Percentiles rank a stretch among this genome's conserved stretches.
phyloP scores from a whole-genome alignment of 345 rosid genomes.

The Adansonia digitata region DNA sequence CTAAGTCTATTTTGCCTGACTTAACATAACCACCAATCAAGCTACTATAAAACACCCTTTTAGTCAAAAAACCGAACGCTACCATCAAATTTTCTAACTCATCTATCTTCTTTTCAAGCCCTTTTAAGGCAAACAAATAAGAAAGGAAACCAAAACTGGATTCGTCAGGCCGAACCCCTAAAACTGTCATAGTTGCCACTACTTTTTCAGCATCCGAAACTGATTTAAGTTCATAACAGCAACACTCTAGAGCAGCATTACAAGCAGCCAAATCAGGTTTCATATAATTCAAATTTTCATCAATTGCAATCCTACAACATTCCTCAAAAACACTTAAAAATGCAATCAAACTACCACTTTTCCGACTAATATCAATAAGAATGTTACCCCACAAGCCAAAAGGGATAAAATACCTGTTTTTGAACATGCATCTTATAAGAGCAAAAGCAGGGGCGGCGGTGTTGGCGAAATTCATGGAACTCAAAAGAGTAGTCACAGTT shows the following conservation, averaged over 20 bases:
- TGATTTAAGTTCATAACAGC: slow-evolving; percentile 56
- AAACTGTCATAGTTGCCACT: slow-evolving; percentile 62
- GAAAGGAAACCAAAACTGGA: slow-evolving; percentile 70
- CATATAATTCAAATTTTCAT: slow-evolving; percentile 69
- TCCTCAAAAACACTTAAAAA: slow-evolving; percentile 68
- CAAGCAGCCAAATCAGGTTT: slow-evolving; percentile 67
- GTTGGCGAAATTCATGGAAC: slow-evolving; percentile 53
- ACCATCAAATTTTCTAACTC: slow-evolving; percentile 61
- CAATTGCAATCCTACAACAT: slow-evolving; percentile 60
- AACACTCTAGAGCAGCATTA: slow-evolving; percentile 72
- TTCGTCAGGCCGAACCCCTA: slow-evolving; percentile 71
- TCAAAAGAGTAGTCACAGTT: slow-evolving; percentile 45
- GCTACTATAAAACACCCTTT: slow-evolving; percentile 35
- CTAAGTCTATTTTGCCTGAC: slow-evolving; percentile 52
- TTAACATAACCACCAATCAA: slow-evolving; percentile 72
- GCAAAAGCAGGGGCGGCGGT: slow-evolving; percentile 77
- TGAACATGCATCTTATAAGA: slow-evolving; percentile 64
- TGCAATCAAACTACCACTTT: slow-evolving; percentile 37
- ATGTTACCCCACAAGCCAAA: slow-evolving; percentile 66
- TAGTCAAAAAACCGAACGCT: slow-evolving; percentile 52
- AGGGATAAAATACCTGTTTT: slow-evolving; percentile 79
- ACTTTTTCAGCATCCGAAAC: slow-evolving; percentile 60
- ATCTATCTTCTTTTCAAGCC: slow-evolving; percentile 49
- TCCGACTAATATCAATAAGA: slow-evolving; percentile 51
- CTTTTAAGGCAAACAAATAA: slow-evolving; percentile 81